Evolutionary conservation across 257 asterid species (phyloP), one percentile per base, ranked within the genome.

Genomic region (Apocynum venetum): DNA sequence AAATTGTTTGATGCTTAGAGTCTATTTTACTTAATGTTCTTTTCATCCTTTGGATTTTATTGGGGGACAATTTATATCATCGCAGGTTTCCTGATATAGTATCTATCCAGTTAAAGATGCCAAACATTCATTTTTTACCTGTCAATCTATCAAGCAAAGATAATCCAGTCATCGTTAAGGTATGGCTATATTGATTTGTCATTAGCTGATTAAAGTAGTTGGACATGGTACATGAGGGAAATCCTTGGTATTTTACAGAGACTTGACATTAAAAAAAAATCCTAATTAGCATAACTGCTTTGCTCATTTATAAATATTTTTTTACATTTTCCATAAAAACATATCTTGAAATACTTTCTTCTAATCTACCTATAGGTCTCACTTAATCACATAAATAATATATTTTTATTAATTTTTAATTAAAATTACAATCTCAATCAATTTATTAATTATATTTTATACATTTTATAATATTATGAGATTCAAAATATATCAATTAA

Each of bases 101-200:
- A 48, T 88, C 90, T 15, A 77, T 96, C 73, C 88, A 87, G 80
- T 81, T 96, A 83, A 87, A 87, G 82, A 93, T 96, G 99, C 99
- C 99, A 40, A 96, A 96, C 81, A 79, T 96, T 83, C 99, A 96
- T 85, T 96, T 96, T 82, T 81, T 96, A 71, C 99, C 99, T 0
- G 98, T 92, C 76, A 96, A 91, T 84, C 79, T 95, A 82, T 87
- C 98, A 59, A 93, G 93, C 94, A 93, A 89, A 91, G 91, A 82
- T 78, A 84, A 91, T 81, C 89, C 94, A 1, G 86, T 55, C 52
- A 89, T 94, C 66, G 97, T 96, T 43, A 90, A 96, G 96, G 99
- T 93, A 86, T 57, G 84, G 14, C 25, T 60, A 52, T 41, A 41
- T 49, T 65, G 60, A 46, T 13, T 14, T 72, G 75, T 60, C 71